phyloP scores from a whole-genome alignment of 805 yeast species.

The Teunomyces aglyptinius region DNA sequence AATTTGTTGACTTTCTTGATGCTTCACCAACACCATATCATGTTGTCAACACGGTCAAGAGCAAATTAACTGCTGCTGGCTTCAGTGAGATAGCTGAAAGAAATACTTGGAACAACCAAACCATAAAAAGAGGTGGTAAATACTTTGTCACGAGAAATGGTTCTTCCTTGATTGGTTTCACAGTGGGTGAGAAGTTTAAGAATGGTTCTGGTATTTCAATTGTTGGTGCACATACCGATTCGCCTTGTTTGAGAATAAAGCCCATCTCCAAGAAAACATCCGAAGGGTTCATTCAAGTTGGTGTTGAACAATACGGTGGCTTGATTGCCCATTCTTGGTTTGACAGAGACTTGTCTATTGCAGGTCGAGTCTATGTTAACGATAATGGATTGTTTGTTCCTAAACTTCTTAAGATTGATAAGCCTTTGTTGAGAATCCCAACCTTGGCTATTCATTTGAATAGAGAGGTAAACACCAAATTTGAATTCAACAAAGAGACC shows the following conservation, averaged over 20 bases:
- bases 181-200: constrained; percentile 67
- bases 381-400: constrained; percentile 53
- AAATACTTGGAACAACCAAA: constrained; percentile 56
- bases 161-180: constrained; percentile 85
- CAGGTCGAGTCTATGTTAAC: constrained; percentile 83
- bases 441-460: constrained; percentile 91
- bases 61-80: constrained; percentile 56
- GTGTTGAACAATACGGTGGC: constrained; percentile 94
- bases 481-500: constrained; percentile 86
- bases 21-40: constrained; percentile 93
- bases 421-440: constrained; percentile 87
- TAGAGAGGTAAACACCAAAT: constrained; percentile 70
- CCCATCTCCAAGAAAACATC: constrained; percentile 70
- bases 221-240: constrained; percentile 95
- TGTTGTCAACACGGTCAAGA: constrained; percentile 69
- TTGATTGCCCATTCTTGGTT: constrained; percentile 98
- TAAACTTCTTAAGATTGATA: constrained; percentile 72
- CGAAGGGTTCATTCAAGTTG: constrained; percentile 84
- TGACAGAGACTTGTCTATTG: constrained; percentile 86
- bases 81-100: constrained; percentile 74
- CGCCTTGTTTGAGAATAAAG: constrained; percentile 85
- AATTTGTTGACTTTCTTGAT: constrained; percentile 76
- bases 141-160: constrained; percentile 88
- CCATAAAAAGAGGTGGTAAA: constrained; percentile 49
- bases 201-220: constrained; percentile 84